Percentiles rank a stretch among this genome's conserved stretches.
Conservation (phyloP, 129 eudicot species). For the Kitagawia praeruptora region DNA sequence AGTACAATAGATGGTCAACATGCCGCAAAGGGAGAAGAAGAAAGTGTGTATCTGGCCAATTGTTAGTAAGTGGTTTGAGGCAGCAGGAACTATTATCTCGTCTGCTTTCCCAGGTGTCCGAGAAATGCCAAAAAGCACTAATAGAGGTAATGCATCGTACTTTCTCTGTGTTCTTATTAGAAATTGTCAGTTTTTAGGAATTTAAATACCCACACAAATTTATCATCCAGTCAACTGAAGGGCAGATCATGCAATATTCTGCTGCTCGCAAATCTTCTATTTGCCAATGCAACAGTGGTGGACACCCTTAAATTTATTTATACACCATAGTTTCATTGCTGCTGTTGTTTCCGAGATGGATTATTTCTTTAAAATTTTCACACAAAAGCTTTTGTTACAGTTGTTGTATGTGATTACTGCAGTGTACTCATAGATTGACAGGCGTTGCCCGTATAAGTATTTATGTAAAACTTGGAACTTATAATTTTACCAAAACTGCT, state of each 20-base stretch:
- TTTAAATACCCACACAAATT: neutral
- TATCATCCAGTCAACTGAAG: neutral
- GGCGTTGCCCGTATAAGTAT: neutral
- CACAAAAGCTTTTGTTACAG: neutral
- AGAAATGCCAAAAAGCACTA: conserved; percentile 36
- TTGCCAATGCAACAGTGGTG: neutral
- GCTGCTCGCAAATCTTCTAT: neutral
- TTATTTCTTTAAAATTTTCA: neutral
- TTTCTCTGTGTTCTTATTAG: neutral
- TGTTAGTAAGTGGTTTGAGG: conserved; percentile 55
- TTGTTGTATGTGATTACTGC: neutral
- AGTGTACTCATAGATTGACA: neutral
- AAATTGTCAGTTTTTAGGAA: neutral
- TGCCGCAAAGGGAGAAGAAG: conserved; percentile 43
- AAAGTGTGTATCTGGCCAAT: conserved; percentile 42
- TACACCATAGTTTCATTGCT: neutral
- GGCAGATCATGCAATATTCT: neutral
- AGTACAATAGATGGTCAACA: conserved; percentile 53
- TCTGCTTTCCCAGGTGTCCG: conserved; percentile 29
- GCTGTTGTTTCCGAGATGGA: neutral
- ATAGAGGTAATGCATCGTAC: conserved; percentile 42
- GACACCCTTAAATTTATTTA: neutral
- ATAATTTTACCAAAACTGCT: neutral
- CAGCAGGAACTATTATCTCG: conserved; percentile 61
- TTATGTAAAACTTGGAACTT: neutral